Base-by-base conservation (phyloP, 2,329 filamentous ascomycete genomes). In the Apiospora arundinis region DNA sequence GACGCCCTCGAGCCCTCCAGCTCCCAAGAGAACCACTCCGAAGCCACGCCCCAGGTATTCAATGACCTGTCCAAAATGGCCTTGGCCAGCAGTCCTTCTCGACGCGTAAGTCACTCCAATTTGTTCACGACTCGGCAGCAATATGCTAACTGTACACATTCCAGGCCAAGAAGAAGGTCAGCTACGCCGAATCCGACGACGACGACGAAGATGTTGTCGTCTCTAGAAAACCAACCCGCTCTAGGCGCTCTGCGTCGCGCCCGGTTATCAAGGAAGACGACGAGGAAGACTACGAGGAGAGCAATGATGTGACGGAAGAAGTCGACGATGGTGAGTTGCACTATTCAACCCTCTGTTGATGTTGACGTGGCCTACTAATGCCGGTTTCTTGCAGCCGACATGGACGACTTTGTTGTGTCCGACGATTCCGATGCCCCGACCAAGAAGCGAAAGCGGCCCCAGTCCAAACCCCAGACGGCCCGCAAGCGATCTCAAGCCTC, bases 391-490 rank as follows among this genome's bases (percentile, higher is more conserved):
- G 56, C 67, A 89, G 84, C 87, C 82, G 93, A 96, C 70, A 90
- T 97, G 84, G 94, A 92, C 73, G 93, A 97, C 80, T 98, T 98
- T 77, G 86, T 98, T 32, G 95, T 92, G 5, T 91, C 92, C 0
- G 95, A 98, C 77, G 94, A 97, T 56, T 95, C 94, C 0, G 95
- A 97, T 67, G 92, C 91, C 23, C 78, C 86, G 32, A 85, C 92
- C 0, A 92, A 90, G 79, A 97, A 97, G 82, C 85, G 92, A 77
- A 97, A 97, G 82, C 87, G 92, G n/a, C 81, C 89, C 2, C 76
- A 81, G 9, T 77, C 86, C 16, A 88, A 89, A 77, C 73, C 85
- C 18, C 78, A 83, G 21, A 78, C 83, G 0, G 82, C 90, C 0
- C 87, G 92, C 67, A 95, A 95, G 80, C 87, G 89, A 76, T 84